A percentile compares a stretch with the other conserved stretches of the same genome.
These are phyloP conservation scores for Microdochium paspali DNA, from an alignment of 2,329 filamentous ascomycete species.

Conservation along the genomic window DNA sequence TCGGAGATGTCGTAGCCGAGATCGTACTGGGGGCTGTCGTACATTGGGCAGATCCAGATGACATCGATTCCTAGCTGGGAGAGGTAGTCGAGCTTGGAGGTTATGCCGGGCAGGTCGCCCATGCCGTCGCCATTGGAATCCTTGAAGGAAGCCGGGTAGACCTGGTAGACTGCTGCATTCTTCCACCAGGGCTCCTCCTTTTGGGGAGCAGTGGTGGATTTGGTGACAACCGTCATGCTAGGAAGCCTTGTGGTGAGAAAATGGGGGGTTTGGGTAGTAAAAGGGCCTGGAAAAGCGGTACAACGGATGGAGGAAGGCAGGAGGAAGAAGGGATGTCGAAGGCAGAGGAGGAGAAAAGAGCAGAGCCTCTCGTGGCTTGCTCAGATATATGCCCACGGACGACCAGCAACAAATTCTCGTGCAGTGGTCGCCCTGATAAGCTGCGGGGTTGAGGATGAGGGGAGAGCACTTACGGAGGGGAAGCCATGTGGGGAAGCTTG, in stretches of 20 bases:
- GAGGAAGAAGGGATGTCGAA: not conserved
- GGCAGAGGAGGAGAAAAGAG: not conserved
- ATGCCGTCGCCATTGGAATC: not conserved
- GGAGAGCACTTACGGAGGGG: not conserved
- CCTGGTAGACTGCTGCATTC: not conserved
- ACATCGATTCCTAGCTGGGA: constrained; percentile 39
- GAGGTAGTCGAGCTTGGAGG: constrained; percentile 42
- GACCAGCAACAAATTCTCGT: not conserved
- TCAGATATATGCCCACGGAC: not conserved
- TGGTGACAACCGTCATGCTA: not conserved
- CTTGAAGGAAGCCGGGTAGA: not conserved
- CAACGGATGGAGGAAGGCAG: not conserved
- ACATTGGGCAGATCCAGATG: constrained; percentile 32
- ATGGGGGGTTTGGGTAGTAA: not conserved
- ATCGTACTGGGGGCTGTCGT: constrained; percentile 39
- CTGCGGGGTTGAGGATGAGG: not conserved
- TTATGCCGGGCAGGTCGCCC: constrained; percentile 29
- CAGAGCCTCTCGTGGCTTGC: not conserved
- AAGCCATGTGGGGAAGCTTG: not conserved
- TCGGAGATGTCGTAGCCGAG: constrained; percentile 60
- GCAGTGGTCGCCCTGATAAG: not conserved
- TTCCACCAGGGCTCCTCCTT: not conserved
- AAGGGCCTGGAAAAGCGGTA: not conserved
- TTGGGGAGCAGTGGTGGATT: not conserved
- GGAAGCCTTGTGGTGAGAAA: not conserved